These are phyloP conservation scores for Ceratobasidium theobromae DNA, from an alignment of 1,284 basidiomycete genomes.

Conservation along the genomic window DNA sequence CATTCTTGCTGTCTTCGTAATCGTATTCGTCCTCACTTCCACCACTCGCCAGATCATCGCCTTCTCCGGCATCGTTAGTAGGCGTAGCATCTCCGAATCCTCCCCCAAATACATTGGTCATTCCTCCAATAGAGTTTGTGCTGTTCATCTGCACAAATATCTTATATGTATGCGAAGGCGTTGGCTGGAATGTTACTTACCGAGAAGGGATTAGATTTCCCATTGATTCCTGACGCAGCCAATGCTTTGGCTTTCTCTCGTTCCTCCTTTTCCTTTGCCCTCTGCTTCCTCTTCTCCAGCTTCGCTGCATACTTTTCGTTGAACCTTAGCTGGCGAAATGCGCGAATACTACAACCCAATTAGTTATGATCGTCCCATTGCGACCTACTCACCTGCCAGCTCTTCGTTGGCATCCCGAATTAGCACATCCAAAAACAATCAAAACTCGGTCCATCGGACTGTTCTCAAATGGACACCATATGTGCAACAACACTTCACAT, in stretches of 20 bases:
- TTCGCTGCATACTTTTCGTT: slow-evolving; percentile 73
- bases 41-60: slow-evolving; percentile 40
- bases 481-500: slow-evolving; percentile 76
- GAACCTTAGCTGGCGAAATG: slow-evolving; percentile 69
- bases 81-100: slow-evolving; percentile 33
- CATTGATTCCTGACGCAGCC: slow-evolving; percentile 16
- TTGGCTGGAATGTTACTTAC: slow-evolving; percentile 41
- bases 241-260: slow-evolving; percentile 41
- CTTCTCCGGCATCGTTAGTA: slow-evolving; percentile 42
- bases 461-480: slow-evolving; percentile 83
- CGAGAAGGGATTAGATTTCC: slow-evolving; percentile 14
- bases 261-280: slow-evolving; percentile 46
- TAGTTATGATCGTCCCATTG: background rate
- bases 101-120: slow-evolving; percentile 49
- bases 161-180: slow-evolving; percentile 14
- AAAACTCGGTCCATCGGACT: slow-evolving; percentile 78
- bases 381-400: slow-evolving; percentile 61
- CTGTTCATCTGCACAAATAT: background rate
- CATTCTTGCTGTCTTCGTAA: slow-evolving; percentile 24
- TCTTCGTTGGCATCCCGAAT: slow-evolving; percentile 66
- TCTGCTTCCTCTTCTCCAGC: slow-evolving; percentile 52
- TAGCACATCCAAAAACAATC: slow-evolving; percentile 78
- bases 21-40: slow-evolving; percentile 29
- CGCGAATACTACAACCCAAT: slow-evolving; percentile 58
- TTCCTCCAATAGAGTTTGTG: background rate